These are phyloP conservation scores for Amaranthus cruentus DNA, from an alignment of 148 eudicot species.

Conservation along the genomic window DNA sequence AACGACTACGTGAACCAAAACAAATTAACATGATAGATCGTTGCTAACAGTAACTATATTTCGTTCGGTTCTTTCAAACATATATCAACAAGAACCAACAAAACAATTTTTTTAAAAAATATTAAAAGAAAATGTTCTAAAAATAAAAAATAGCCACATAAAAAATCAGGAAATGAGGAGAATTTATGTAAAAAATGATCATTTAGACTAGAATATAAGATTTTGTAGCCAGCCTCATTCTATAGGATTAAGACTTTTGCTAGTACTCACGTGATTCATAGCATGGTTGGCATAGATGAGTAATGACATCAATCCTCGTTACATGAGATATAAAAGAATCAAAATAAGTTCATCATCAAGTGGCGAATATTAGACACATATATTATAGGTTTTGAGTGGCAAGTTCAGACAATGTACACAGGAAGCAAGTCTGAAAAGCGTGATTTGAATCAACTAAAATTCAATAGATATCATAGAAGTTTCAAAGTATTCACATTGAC, in stretches of 20 bases:
- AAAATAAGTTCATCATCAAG: not conserved
- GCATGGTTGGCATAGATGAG: not conserved
- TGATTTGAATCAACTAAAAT: not conserved
- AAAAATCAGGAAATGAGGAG: too few species aligned
- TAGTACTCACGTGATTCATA: not conserved
- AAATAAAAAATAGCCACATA: too few species aligned
- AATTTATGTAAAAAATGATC: not conserved
- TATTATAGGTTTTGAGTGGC: not conserved
- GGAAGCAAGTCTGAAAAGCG: not conserved
- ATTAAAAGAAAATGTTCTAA: too few species aligned
- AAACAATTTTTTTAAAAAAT: too few species aligned
- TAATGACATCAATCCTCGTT: not conserved
- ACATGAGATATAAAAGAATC: not conserved
- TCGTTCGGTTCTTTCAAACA: too few species aligned
- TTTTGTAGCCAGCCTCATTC: too few species aligned
- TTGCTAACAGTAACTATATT: too few species aligned
- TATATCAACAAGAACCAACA: too few species aligned
- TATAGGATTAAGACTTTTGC: too few species aligned
- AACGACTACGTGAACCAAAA: too few species aligned
- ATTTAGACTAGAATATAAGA: too few species aligned
- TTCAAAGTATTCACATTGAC: not conserved
- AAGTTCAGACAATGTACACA: not conserved
- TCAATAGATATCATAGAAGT: not conserved
- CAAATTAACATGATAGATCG: too few species aligned
- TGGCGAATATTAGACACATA: not conserved